Evolutionary conservation across 192 early-diverging fungal species (phyloP).

Genomic region (Rhizophagus clarus): DNA sequence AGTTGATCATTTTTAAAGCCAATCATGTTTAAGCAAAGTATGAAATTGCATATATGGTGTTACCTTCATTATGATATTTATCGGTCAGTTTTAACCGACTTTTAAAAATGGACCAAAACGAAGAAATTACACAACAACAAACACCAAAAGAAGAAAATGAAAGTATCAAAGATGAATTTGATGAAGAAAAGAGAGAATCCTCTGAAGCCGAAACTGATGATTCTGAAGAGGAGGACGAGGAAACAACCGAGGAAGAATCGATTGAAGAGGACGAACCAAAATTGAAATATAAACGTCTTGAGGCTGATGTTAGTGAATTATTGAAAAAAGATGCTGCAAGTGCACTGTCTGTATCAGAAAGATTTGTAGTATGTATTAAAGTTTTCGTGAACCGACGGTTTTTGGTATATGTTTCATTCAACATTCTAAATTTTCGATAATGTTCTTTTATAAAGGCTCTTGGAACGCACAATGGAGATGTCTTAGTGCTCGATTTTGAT

Average conservation of each 20-base stretch:
- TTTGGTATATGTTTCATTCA: not conserved
- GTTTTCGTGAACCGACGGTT: no score
- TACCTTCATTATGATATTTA: not conserved
- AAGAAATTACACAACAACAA: not conserved
- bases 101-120: not conserved
- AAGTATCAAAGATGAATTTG: not conserved
- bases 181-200: not conserved
- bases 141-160: not conserved
- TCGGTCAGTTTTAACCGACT: not conserved
- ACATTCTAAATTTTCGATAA: not conserved
- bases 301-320: slow-evolving; percentile 70
- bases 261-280: slow-evolving; percentile 92
- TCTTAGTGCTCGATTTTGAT: slow-evolving; percentile 89
- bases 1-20: no score
- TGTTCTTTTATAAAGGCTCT: slow-evolving; percentile 54
- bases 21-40: no score
- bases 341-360: slow-evolving; percentile 74
- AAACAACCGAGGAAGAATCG: slow-evolving; percentile 41
- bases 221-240: not conserved
- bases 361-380: slow-evolving; percentile 72
- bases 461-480: slow-evolving; percentile 89
- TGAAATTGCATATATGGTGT: no score
- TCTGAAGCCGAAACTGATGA: not conserved
- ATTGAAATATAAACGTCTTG: slow-evolving; percentile 87
- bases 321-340: slow-evolving; percentile 88